These are phyloP conservation scores for Candida vartiovaarae DNA, from an alignment of 805 yeast species.

Conservation along the genomic window DNA sequence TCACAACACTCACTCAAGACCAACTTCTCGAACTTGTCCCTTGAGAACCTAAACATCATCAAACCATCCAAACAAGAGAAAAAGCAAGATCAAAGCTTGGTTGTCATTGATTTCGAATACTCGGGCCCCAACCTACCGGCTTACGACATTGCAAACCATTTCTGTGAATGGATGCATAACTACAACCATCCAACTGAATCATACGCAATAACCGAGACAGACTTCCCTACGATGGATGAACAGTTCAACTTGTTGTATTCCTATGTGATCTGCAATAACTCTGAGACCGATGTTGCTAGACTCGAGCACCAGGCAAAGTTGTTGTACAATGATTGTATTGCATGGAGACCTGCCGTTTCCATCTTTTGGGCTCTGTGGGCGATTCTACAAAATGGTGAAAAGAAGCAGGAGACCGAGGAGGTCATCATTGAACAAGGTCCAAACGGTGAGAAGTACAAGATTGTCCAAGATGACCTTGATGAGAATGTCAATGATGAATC, in stretches of 20 bases:
- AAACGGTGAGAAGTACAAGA: conserved; percentile 43
- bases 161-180: conserved; percentile 96
- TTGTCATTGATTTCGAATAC: conserved; percentile 95
- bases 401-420: conserved; percentile 10
- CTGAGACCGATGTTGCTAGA: conserved; percentile 15
- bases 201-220: conserved; percentile 43
- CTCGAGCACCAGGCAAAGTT: conserved; percentile 40
- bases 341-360: conserved; percentile 79
- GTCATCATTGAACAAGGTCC: conserved; percentile 42
- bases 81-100: conserved; percentile 62
- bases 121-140: conserved; percentile 89
- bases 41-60: conserved; percentile 20
- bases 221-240: conserved; percentile 64
- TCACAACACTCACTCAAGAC: conserved; percentile 8
- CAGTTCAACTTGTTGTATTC: conserved; percentile 65
- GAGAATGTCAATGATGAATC: background rate
- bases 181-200: conserved; percentile 45
- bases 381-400: conserved; percentile 61
- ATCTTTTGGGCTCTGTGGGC: conserved; percentile 92
- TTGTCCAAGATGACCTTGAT: conserved; percentile 18
- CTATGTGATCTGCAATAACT: conserved; percentile 32
- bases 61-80: conserved; percentile 32
- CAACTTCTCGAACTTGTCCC: conserved; percentile 17
- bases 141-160: conserved; percentile 87
- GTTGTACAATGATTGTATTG: conserved; percentile 55